Conservation (phyloP, 345 rosid genomes). For the Sonneratia alba region DNA sequence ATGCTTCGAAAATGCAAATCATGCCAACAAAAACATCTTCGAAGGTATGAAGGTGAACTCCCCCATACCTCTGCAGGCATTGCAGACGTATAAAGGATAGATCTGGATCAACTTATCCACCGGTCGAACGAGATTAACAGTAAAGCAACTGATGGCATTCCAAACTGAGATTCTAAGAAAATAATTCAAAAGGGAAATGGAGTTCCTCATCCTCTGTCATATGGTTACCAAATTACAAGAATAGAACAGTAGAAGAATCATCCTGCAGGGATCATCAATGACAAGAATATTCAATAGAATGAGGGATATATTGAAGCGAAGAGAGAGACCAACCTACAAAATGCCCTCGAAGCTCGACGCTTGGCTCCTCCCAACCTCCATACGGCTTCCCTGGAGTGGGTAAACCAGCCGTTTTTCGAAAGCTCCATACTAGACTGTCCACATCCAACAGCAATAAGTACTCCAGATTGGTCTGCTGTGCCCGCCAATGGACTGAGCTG, state of each 20-base stretch:
- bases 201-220: not conserved
- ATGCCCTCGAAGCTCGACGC: constrained; percentile 79
- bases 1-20: not conserved
- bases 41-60: not conserved
- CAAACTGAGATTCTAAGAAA: not conserved
- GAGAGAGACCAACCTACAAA: constrained; percentile 53
- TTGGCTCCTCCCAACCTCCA: constrained; percentile 85
- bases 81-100: not conserved
- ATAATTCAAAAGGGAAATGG: not conserved
- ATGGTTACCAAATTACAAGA: not conserved
- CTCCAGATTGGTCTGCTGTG: constrained; percentile 82
- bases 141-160: not conserved
- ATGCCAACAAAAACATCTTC: not conserved
- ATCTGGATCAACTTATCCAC: no score
- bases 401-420: constrained; percentile 72
- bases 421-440: constrained; percentile 76
- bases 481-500: constrained; percentile 48
- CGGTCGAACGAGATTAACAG: not conserved
- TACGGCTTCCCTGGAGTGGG: constrained; percentile 49
- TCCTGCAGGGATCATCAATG: not conserved
- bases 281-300: not conserved
- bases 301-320: not conserved
- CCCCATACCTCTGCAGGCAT: not conserved
- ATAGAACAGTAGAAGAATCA: not conserved
- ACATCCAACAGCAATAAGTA: constrained; percentile 78